phyloP scores from a whole-genome alignment of 305 asterid genomes.

The Ruellia speciosa region DNA sequence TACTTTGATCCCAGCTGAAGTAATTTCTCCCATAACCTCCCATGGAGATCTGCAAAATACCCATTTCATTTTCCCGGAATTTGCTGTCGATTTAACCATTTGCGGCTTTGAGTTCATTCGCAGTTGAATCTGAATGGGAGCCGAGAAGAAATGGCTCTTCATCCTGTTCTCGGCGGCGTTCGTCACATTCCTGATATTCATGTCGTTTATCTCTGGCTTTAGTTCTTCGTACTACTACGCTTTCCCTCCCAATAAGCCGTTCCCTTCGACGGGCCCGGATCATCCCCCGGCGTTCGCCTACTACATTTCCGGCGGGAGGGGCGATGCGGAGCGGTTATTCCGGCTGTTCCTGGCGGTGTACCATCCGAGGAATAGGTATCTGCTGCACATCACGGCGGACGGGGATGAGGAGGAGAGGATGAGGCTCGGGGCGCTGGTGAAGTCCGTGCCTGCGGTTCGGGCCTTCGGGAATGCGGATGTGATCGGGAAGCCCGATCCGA shows the following conservation, averaged over 20 bases:
- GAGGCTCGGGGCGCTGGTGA: conserved; percentile 54
- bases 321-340: conserved; percentile 66
- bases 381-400: conserved; percentile 74
- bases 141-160: conserved; percentile 92
- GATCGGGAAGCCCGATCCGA: conserved; percentile 90
- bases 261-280: conserved; percentile 50
- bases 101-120: background rate
- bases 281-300: conserved; percentile 83
- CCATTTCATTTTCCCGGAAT: conserved; percentile 15
- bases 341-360: conserved; percentile 82
- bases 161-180: conserved; percentile 86
- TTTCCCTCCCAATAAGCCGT: conserved; percentile 53
- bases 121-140: conserved; percentile 47
- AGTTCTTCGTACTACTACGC: conserved; percentile 58
- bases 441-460: conserved; percentile 65
- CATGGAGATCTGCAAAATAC: conserved; percentile 9
- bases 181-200: conserved; percentile 57
- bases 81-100: conserved; percentile 4
- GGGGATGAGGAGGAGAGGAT: conserved; percentile 70
- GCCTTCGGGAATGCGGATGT: conserved; percentile 94
- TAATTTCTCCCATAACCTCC: background rate
- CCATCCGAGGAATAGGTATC: conserved; percentile 93
- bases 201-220: conserved; percentile 67
- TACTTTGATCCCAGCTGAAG: background rate
- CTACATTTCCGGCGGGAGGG: conserved; percentile 74